A percentile compares a stretch with the other conserved stretches of the same genome.
Evolutionary conservation across 2,329 filamentous ascomycete genomes (phyloP).

Genomic region (Neopestalotiopsis sp.): DNA sequence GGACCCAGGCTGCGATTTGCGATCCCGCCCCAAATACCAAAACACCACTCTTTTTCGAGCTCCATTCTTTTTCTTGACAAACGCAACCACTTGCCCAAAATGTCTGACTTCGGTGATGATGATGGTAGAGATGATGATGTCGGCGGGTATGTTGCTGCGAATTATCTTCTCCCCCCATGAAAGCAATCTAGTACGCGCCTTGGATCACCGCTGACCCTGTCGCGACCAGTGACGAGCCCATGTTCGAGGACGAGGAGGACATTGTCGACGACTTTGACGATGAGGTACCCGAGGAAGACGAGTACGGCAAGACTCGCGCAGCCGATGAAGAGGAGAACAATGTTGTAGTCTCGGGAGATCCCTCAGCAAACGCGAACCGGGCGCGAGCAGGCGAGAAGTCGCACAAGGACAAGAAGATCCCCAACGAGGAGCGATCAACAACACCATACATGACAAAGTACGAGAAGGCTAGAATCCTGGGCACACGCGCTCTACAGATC

Average conservation of each 20-base stretch:
- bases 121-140: conserved; percentile 32
- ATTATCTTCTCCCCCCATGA: not conserved
- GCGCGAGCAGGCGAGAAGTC: conserved; percentile 59
- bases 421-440: conserved; percentile 84
- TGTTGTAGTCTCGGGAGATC: conserved; percentile 65
- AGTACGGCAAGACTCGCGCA: conserved; percentile 55
- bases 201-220: conserved; percentile 33
- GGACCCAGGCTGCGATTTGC: not conserved
- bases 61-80: not conserved
- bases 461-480: conserved; percentile 90
- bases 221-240: conserved; percentile 67
- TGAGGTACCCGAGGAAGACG: conserved; percentile 57
- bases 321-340: conserved; percentile 64
- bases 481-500: conserved; percentile 93
- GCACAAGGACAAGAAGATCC: conserved; percentile 83
- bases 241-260: conserved; percentile 73
- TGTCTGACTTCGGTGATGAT: conserved; percentile 37
- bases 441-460: conserved; percentile 99
- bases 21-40: not conserved
- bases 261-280: conserved; percentile 61
- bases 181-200: conserved; percentile 20
- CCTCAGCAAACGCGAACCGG: conserved; percentile 61
- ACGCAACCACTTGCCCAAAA: conserved; percentile 20
- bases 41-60: not conserved
- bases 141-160: conserved; percentile 25